Conservation (phyloP, 495 filamentous ascomycete species). For the Xylaria flabelliformis region DNA sequence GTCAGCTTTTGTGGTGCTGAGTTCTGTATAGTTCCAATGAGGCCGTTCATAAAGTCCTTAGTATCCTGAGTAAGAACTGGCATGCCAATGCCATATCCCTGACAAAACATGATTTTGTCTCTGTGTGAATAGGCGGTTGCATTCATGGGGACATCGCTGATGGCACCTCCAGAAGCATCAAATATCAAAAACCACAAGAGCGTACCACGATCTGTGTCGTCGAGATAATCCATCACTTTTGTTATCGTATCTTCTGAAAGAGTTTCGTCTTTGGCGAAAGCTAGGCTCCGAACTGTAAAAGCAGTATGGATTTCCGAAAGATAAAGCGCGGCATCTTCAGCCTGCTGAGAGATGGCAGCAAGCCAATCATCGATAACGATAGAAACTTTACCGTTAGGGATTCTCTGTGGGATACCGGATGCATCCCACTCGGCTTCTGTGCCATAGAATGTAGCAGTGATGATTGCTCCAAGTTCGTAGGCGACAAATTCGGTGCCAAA, state of each 20-base stretch:
- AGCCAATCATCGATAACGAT: constrained; percentile 64
- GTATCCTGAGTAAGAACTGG: constrained; percentile 48
- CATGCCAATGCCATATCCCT: constrained; percentile 62
- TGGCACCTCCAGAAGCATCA: constrained; percentile 61
- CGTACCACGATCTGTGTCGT: constrained; percentile 53
- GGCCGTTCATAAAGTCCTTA: constrained; percentile 54
- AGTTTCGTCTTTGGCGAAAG: constrained; percentile 54
- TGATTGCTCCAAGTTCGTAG: constrained; percentile 56
- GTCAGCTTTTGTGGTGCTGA: constrained; percentile 46
- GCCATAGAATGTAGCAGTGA: constrained; percentile 60
- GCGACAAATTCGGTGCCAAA: constrained; percentile 60
- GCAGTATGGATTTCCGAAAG: constrained; percentile 52
- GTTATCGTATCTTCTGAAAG: constrained; percentile 49
- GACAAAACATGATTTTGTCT: constrained; percentile 63
- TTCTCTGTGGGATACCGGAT: constrained; percentile 50
- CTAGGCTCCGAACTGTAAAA: constrained; percentile 62
- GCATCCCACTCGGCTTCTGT: constrained; percentile 58
- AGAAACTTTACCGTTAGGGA: constrained; percentile 47
- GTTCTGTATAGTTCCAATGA: constrained; percentile 50
- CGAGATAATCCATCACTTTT: constrained; percentile 59
- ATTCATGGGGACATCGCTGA: constrained; percentile 52
- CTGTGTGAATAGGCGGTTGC: constrained; percentile 64
- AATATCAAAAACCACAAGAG: constrained; percentile 64
- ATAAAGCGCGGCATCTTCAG: constrained; percentile 55
- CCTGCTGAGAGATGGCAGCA: constrained; percentile 55